Evolutionary conservation across 768 basidiomycete genomes (phyloP).

Genomic region (Auriculariales sp.): DNA sequence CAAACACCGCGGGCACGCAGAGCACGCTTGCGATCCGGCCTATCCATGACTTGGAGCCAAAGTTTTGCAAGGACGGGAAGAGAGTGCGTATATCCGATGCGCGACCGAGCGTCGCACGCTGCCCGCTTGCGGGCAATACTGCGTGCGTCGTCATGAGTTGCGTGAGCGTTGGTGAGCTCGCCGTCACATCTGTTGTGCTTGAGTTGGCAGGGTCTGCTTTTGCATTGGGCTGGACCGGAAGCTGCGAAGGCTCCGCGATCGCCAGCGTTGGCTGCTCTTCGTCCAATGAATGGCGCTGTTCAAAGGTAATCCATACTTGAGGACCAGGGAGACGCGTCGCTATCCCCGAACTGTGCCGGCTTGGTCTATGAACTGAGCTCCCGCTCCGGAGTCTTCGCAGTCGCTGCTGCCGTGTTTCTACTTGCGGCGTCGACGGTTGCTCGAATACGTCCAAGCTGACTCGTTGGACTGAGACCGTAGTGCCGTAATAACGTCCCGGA

Average conservation of each 20-base stretch:
- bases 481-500: slow-evolving; percentile 77
- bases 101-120: slow-evolving; percentile 21
- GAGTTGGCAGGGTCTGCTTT: neutral
- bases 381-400: neutral
- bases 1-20: slow-evolving; percentile 76
- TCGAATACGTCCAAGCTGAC: slow-evolving; percentile 52
- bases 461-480: slow-evolving; percentile 55
- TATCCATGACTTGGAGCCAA: slow-evolving; percentile 51
- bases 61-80: slow-evolving; percentile 74
- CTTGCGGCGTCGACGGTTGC: slow-evolving; percentile 51
- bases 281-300: slow-evolving; percentile 22
- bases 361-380: slow-evolving; percentile 2
- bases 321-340: slow-evolving; percentile 36
- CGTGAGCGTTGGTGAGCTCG: neutral
- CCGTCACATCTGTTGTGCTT: neutral
- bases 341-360: neutral
- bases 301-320: slow-evolving; percentile 33
- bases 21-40: slow-evolving; percentile 64
- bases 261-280: neutral
- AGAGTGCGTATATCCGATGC: slow-evolving; percentile 41
- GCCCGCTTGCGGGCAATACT: slow-evolving; percentile 16
- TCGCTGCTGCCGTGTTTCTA: slow-evolving; percentile 2
- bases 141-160: neutral
- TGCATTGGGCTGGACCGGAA: neutral
- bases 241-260: neutral